Conservation (phyloP, 768 basidiomycete species). For the Leccinellum rugosiceps region DNA sequence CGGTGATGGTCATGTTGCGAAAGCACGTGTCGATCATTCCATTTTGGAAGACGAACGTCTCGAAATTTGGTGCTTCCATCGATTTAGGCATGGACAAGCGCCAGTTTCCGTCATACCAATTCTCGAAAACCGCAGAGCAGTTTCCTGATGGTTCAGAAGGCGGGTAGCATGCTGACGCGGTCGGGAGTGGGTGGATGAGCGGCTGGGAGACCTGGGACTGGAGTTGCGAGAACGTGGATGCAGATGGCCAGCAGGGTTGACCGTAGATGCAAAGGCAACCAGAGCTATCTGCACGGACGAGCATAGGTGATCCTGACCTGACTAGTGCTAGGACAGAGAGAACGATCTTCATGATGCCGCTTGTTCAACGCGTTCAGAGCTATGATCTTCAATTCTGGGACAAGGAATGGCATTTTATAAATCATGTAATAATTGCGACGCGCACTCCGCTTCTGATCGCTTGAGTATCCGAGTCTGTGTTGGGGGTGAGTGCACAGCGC, state of each 20-base stretch:
- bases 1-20: slow-evolving; percentile 32
- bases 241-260: slow-evolving; percentile 20
- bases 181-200: slow-evolving; percentile 13
- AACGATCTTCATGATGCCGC: background rate
- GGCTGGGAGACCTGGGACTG: slow-evolving; percentile 16
- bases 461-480: no score
- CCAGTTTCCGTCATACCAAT: slow-evolving; percentile 37
- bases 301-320: background rate
- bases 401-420: background rate
- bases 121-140: slow-evolving; percentile 31
- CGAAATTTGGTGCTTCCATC: slow-evolving; percentile 35
- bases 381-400: no score
- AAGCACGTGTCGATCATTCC: slow-evolving; percentile 39
- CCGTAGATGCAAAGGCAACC: slow-evolving; percentile 18
- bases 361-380: no score
- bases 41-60: slow-evolving; percentile 36
- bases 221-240: slow-evolving; percentile 10
- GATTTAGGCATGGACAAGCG: slow-evolving; percentile 40
- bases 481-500: background rate
- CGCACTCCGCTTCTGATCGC: background rate
- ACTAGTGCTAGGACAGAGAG: background rate
- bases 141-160: slow-evolving; percentile 31
- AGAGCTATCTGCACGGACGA: background rate
- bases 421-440: no score
- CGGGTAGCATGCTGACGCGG: slow-evolving; percentile 19